Evolutionary conservation across 768 basidiomycete species (phyloP), one percentile per base, ranked within the genome.

Genomic region (Chalciporus piperatus): DNA sequence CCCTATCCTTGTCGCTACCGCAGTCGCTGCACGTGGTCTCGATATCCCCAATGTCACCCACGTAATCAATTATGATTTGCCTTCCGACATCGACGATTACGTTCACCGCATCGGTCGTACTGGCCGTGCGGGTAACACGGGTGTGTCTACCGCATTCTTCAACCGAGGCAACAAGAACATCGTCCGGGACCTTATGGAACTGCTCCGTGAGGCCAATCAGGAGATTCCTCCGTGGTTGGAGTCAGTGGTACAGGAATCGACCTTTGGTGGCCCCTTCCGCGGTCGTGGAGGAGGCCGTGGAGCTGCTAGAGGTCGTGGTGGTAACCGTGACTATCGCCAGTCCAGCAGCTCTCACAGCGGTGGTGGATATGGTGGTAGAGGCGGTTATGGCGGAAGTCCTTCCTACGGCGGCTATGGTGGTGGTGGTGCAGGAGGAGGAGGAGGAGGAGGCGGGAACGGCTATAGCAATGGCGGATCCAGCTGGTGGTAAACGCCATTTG

Each of bases 21-120:
- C 97, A 46, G 97, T 99, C 50, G 97, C 97, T 30, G 97, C 97
- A 50, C 93, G 97, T 76, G 97, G 97, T 65, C 84, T 99, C 60
- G 97, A 99, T 73, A 98, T 99, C 62, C 97, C 97, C 56, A 97
- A 99, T 71, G 97, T 99, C 65, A 97, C 91, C 14, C 97, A 98
- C 69, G 97, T 99, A 65, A 80, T 98, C 76, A 96, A 98, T 71
- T 98, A 98, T 72, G 97, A 98, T 69, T 78, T 99, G 6, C 97
- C 97, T 12, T 89, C 89, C 54, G 97, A 98, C 73, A 95, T 99
- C 57, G 97, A 98, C 65, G 97, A 99, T 72, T 99, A 98, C 72
- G 95, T 98, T 41, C 95, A 98, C 69, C 94, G 93, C 64, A 96
- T 95, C 62, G 93, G 93, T 77, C 89, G 94, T 77, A 96, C 94